Evolutionary conservation across 2,329 filamentous ascomycete genomes (phyloP), one percentile per base, ranked within the genome.

Genomic region (Colletotrichum orbiculare): DNA sequence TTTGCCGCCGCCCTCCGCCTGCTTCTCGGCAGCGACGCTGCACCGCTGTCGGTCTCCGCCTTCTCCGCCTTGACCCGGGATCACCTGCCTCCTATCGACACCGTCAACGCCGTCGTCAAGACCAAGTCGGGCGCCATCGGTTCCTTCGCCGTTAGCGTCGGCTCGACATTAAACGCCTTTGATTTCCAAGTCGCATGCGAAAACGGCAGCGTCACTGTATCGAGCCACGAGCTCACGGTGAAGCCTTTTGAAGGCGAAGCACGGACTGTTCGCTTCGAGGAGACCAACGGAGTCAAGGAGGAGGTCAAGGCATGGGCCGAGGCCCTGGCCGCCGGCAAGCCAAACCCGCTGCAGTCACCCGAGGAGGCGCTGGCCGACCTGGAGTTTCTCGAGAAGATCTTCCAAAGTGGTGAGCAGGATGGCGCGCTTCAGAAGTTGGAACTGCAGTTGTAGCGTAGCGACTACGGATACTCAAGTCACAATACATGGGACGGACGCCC

Each of bases 11-110:
- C 78, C 0, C 82, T 89, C 54, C 81, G 91, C 13, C 74, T 85
- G 38, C 73, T 94, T 46, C 78, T 93, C 2, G 79, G 81, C 15
- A 54, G 38, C 25, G 64, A 59, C 34, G 66, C 76, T 0, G 78
- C 79, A 4, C 78, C 79, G 13, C 74, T 83, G 50, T 77, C 81
- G 8, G 75, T 90, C 3, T 79, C 81, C 15, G 87, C 87, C 0
- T 85, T 86, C 65, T 87, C 87, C 1, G 65, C 58, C 38, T 47
- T 60, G 53, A 62, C 56, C 50, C 82, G 86, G 66, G 73, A 80
- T 57, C 82, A 89, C 69, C 79, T 93, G 8, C 82, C 86, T 5
- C 90, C 90, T 0, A 81, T 91, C 1, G 91, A 93, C 72, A 90
- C 89, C 2, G 78, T 92, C 54, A 84, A 88, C 70, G 87, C 87